Evolutionary conservation across 129 eudicot species (phyloP).

Genomic region (Centrapalus pauciflorus): DNA sequence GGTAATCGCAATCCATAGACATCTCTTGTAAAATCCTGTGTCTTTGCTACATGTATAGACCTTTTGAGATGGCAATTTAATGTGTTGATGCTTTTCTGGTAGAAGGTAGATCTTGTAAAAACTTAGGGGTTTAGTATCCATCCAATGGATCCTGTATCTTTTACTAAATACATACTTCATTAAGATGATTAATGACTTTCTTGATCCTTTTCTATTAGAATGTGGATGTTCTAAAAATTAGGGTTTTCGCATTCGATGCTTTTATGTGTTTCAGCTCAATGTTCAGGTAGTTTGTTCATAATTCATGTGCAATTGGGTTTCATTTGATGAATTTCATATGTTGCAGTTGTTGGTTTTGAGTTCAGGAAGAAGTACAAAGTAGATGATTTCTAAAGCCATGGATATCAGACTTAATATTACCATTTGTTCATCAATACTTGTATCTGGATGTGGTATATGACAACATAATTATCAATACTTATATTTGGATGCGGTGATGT

Average conservation of each 20-base stretch:
- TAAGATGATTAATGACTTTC: not conserved
- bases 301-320: not conserved
- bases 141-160: slow-evolving; percentile 6
- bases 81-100: slow-evolving; percentile 11
- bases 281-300: not conserved
- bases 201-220: slow-evolving; percentile 4
- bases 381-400: not conserved
- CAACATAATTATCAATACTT: too few species aligned
- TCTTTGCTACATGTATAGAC: slow-evolving; percentile 6
- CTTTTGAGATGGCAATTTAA: slow-evolving; percentile 7
- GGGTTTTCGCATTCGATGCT: slow-evolving; percentile 12
- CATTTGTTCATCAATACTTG: not conserved
- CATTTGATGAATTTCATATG: not conserved
- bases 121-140: slow-evolving; percentile 21
- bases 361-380: slow-evolving; percentile 9
- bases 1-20: slow-evolving; percentile 31
- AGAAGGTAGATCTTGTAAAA: slow-evolving; percentile 3
- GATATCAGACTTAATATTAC: not conserved
- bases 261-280: slow-evolving; percentile 5
- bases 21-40: slow-evolving; percentile 1
- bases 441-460: slow-evolving; percentile 14
- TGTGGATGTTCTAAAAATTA: not conserved
- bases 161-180: slow-evolving; percentile 9
- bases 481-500: not conserved
- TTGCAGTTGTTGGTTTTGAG: slow-evolving; percentile 4